Conservation (phyloP, 2,329 filamentous ascomycete genomes). For the Orbilia blumenaviensis region DNA sequence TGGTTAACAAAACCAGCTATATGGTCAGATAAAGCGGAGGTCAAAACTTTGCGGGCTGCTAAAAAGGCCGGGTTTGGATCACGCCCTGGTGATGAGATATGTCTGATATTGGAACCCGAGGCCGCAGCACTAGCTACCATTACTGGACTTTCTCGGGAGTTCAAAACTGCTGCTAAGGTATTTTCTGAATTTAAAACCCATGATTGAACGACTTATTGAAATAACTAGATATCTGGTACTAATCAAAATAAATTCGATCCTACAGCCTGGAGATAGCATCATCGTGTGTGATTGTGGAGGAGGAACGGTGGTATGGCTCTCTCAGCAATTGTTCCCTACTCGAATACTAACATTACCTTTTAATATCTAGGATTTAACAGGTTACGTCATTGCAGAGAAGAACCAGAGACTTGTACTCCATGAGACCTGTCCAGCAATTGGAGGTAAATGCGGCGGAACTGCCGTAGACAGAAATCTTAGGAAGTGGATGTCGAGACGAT, state of each 20-base stretch:
- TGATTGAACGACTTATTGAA: no score
- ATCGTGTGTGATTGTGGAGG: neutral
- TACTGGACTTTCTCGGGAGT: no score
- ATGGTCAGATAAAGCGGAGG: slow-evolving; percentile 1
- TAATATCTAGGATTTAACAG: neutral
- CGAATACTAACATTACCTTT: neutral
- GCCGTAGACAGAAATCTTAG: neutral
- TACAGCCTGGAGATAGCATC: neutral
- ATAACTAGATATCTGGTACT: no score
- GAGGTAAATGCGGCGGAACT: neutral
- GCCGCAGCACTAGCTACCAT: slow-evolving; percentile 3
- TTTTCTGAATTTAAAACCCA: no score
- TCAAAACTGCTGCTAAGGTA: no score
- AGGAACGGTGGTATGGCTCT: neutral
- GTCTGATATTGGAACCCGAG: slow-evolving; percentile 15
- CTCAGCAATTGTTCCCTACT: neutral
- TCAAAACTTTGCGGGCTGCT: neutral
- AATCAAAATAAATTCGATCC: no score
- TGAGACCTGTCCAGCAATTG: neutral
- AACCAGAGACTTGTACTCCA: neutral
- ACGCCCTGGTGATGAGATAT: neutral
- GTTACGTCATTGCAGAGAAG: neutral
- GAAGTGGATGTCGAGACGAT: neutral
- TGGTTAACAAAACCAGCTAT: neutral
- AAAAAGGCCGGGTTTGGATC: slow-evolving; percentile 5